Evolutionary conservation across 2,329 filamentous ascomycete genomes (phyloP), one percentile per base, ranked within the genome.

Genomic region (Clonostachys solani): DNA sequence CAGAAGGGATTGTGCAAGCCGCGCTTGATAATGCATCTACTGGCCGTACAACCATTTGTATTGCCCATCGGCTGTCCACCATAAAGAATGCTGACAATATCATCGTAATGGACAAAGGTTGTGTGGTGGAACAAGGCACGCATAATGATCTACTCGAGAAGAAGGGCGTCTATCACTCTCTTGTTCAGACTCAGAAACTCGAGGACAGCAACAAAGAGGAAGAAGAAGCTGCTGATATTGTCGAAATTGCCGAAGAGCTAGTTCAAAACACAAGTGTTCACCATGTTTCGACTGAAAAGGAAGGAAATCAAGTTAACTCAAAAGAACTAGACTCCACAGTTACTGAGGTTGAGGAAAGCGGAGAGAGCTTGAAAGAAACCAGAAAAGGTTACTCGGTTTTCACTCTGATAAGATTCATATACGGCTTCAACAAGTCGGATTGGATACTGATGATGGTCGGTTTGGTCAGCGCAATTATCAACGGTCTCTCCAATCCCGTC

Each of bases 101-200:
- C 33, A 65, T 86, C 4, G 82, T 87, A 3, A 65, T 87, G 55
- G 67, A 74, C 3, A 66, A 76, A 49, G 83, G 83, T 0, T 60
- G 66, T 33, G 73, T 83, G 5, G 62, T 81, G 2, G 83, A 87
- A 57, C 69, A 80, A 54, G 83, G 83, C 3, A 82, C 68, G 5
- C 50, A 54, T 19, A 4, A 92, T 49, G 77, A 87, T 13, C 77
- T 99, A 12, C 72, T 97, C 4, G 81, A 40, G 9, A 42, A 83
- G 54, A 71, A 80, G 52, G 84, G 81, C 17, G 85, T 91, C 9
- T 99, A 97, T 66, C 87, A 80, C 65, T 87, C 84, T 48, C 80
- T 97, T 12, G 92, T 97, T 6, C 86, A 89, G 46, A 92, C 92
- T 4, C 94, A 99, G 65, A 85, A 69, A 97, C 97, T 65, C 23